Evolutionary conservation across 495 filamentous ascomycete species (phyloP).

Genomic region (Hypoxylon intermedium): DNA sequence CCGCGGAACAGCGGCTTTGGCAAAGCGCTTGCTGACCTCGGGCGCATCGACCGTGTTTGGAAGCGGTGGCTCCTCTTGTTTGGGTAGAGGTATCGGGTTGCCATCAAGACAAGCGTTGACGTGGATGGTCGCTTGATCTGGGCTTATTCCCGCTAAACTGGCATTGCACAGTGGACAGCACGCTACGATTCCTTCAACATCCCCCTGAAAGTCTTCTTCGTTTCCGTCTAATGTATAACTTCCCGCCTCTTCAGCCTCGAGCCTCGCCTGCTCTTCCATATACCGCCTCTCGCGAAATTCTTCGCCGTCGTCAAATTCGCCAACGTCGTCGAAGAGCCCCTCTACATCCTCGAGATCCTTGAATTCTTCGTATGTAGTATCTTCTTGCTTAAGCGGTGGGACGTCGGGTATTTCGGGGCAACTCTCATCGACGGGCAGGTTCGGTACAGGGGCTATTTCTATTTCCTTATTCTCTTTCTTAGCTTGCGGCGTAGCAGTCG

Average conservation of each 20-base stretch:
- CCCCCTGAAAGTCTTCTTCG: constrained; percentile 26
- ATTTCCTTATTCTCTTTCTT: constrained; percentile 9
- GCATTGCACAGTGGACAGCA: constrained; percentile 79
- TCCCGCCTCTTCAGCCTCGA: constrained; percentile 61
- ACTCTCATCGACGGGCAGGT: constrained; percentile 34
- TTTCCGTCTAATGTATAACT: constrained; percentile 47
- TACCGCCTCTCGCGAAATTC: constrained; percentile 66
- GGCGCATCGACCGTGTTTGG: constrained; percentile 45
- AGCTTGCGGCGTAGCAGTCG: background rate
- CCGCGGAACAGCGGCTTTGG: constrained; percentile 71
- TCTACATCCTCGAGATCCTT: constrained; percentile 73
- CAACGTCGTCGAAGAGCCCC: constrained; percentile 53
- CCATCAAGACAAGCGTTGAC: constrained; percentile 95
- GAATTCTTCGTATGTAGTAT: constrained; percentile 53
- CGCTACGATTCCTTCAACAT: constrained; percentile 45
- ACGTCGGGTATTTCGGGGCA: constrained; percentile 31
- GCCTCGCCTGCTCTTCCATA: constrained; percentile 67
- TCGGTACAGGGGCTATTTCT: constrained; percentile 37
- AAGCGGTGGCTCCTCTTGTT: constrained; percentile 28
- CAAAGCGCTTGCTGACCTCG: constrained; percentile 61
- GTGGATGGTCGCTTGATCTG: constrained; percentile 70
- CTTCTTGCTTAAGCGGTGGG: constrained; percentile 61
- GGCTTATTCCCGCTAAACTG: constrained; percentile 63
- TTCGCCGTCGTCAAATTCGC: constrained; percentile 63
- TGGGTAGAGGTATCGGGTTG: constrained; percentile 61